These are phyloP conservation scores for Microbotryum violaceum DNA, from an alignment of 1,284 basidiomycete genomes.

Conservation along the genomic window DNA sequence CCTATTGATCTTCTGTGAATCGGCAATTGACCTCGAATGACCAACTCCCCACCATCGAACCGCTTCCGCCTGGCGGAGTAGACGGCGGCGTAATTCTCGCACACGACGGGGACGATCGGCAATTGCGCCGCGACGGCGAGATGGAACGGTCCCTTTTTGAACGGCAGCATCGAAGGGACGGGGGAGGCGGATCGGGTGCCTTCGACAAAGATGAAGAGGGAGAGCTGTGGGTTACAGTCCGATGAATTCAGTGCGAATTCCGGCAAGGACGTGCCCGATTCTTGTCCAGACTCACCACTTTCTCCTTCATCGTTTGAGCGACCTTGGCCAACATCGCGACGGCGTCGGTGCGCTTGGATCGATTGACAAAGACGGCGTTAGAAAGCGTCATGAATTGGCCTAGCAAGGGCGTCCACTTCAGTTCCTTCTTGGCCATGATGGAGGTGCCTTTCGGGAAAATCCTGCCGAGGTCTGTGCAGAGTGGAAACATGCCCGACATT, in stretches of 20 bases:
- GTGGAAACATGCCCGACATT: no score
- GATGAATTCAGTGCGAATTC: neutral
- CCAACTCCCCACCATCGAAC: slow-evolving; percentile 70
- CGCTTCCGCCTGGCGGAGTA: slow-evolving; percentile 40
- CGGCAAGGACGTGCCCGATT: neutral
- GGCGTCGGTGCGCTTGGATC: slow-evolving; percentile 68
- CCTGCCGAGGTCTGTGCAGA: slow-evolving; percentile 57
- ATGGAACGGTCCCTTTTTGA: slow-evolving; percentile 99
- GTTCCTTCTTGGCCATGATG: slow-evolving; percentile 90
- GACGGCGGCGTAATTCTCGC: slow-evolving; percentile 58
- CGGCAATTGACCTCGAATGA: slow-evolving; percentile 63
- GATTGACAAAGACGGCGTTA: slow-evolving; percentile 89
- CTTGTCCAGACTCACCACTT: slow-evolving; percentile 41
- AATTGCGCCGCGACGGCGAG: slow-evolving; percentile 77
- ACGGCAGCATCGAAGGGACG: slow-evolving; percentile 62
- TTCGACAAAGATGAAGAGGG: slow-evolving; percentile 87
- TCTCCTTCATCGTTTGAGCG: slow-evolving; percentile 63
- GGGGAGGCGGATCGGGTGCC: slow-evolving; percentile 73
- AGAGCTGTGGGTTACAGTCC: slow-evolving; percentile 46
- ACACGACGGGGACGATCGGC: slow-evolving; percentile 83
- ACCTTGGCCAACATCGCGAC: slow-evolving; percentile 69
- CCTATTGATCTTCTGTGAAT: slow-evolving; percentile 6
- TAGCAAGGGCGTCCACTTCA: slow-evolving; percentile 74
- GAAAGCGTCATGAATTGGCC: slow-evolving; percentile 83
- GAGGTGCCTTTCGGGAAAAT: slow-evolving; percentile 74